A percentile compares a stretch with the other conserved stretches of the same genome.
These are phyloP conservation scores for Westerdykella aurantiaca DNA, from an alignment of 2,329 filamentous ascomycete species.

Conservation along the genomic window DNA sequence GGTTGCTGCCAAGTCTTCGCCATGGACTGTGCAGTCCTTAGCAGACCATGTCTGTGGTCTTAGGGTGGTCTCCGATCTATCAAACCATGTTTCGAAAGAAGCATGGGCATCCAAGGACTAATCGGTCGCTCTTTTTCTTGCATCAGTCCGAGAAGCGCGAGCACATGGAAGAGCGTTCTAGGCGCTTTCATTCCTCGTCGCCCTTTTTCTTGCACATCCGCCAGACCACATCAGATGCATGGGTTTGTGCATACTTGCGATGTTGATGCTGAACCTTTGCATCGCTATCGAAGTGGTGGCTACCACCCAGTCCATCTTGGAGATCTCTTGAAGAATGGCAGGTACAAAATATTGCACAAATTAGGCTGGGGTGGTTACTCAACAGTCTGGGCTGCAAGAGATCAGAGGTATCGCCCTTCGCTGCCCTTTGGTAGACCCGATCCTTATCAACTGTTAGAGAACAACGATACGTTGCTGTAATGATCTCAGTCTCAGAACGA, in stretches of 20 bases:
- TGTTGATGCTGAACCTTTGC: slow-evolving; percentile 17
- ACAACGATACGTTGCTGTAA: slow-evolving; percentile 20
- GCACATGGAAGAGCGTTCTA: too few species aligned
- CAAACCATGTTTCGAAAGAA: too few species aligned
- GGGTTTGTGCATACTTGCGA: slow-evolving; percentile 5
- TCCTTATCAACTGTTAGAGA: slow-evolving; percentile 7
- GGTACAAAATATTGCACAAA: slow-evolving; percentile 20
- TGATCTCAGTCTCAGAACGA: slow-evolving; percentile 13
- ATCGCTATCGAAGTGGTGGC: slow-evolving; percentile 14
- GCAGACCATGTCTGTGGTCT: too few species aligned
- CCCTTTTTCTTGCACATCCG: not conserved
- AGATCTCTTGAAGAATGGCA: slow-evolving; percentile 13
- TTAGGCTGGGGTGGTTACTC: slow-evolving; percentile 20
- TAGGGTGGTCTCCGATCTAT: too few species aligned
- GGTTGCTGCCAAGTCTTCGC: too few species aligned
- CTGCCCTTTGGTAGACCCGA: not conserved
- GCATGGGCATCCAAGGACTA: too few species aligned
- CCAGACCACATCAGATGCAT: not conserved
- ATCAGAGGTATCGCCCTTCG: slow-evolving; percentile 9
- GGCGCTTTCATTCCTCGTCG: too few species aligned
- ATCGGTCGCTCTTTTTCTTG: too few species aligned
- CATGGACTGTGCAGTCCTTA: too few species aligned
- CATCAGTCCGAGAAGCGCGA: too few species aligned
- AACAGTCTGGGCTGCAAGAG: slow-evolving; percentile 18
- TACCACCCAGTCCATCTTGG: slow-evolving; percentile 18